Conservation (phyloP, 202 grass and related monocot genomes). For the Zoysia matrella region DNA sequence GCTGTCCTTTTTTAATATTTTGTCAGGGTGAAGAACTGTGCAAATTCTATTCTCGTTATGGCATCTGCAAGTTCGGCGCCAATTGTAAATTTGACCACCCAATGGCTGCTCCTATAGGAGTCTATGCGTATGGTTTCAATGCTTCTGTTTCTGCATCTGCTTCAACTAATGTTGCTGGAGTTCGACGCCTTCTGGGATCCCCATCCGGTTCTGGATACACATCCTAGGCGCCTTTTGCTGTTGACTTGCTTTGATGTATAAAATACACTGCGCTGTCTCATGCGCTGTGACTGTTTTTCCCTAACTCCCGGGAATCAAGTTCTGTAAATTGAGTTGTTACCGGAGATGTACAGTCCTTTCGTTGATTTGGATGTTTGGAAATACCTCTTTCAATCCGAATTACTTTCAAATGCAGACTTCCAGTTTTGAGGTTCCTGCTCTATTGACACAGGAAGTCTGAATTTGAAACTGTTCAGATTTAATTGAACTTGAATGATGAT, state of each 20-base stretch:
- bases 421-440: conserved; percentile 2
- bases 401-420: conserved; percentile 30
- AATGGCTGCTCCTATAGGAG: conserved; percentile 70
- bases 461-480: neutral
- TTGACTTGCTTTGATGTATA: conserved; percentile 67
- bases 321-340: conserved; percentile 88
- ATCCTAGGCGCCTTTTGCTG: conserved; percentile 33
- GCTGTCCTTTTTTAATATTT: neutral
- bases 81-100: conserved; percentile 98
- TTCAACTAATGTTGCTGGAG: conserved; percentile 55
- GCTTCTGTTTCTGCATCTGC: conserved; percentile 48
- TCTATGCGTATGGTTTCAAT: conserved; percentile 72
- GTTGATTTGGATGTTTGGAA: conserved; percentile 41
- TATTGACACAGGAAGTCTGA: neutral
- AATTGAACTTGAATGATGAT: neutral
- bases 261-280: conserved; percentile 34
- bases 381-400: conserved; percentile 31
- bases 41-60: conserved; percentile 90
- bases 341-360: conserved; percentile 70
- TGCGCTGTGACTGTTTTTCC: conserved; percentile 56
- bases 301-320: conserved; percentile 59
- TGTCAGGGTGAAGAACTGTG: conserved; percentile 84
- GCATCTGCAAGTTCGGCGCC: conserved; percentile 89
- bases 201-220: conserved; percentile 50
- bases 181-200: conserved; percentile 57